A percentile compares a stretch with the other conserved stretches of the same genome.
These are phyloP conservation scores for Pyricularia sp. DNA, from an alignment of 2,329 filamentous ascomycete species.

Conservation along the genomic window DNA sequence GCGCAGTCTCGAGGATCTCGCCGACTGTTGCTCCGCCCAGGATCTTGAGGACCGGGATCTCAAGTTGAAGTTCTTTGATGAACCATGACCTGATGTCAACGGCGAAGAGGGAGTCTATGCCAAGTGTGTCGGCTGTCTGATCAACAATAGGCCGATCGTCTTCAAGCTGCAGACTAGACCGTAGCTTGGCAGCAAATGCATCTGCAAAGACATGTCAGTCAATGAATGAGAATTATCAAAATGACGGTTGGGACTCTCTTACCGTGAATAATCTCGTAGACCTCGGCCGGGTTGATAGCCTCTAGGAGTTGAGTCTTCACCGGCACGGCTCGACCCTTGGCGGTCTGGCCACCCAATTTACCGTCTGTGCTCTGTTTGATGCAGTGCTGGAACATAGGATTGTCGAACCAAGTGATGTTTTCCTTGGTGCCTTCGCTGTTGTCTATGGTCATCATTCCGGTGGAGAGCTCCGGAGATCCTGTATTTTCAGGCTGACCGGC, in stretches of 20 bases:
- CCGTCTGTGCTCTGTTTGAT: neutral
- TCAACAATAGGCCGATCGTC: neutral
- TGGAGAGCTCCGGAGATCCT: neutral
- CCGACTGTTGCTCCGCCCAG: neutral
- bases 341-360: neutral
- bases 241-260: neutral
- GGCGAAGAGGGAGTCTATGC: slow-evolving; percentile 11
- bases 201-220: neutral
- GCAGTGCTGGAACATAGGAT: neutral
- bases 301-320: neutral
- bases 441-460: neutral
- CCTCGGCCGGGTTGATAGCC: neutral
- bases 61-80: neutral
- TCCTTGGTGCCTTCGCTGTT: neutral
- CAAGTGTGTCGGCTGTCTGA: slow-evolving; percentile 3
- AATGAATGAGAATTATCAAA: neutral
- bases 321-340: neutral
- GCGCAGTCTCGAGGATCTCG: neutral
- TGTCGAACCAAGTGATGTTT: neutral
- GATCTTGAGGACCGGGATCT: neutral
- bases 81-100: neutral
- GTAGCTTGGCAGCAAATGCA: neutral
- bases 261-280: neutral
- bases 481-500: neutral
- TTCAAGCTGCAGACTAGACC: neutral